Evolutionary conservation across 306 rosid genomes (phyloP).

Genomic region (Vicia sativa): DNA sequence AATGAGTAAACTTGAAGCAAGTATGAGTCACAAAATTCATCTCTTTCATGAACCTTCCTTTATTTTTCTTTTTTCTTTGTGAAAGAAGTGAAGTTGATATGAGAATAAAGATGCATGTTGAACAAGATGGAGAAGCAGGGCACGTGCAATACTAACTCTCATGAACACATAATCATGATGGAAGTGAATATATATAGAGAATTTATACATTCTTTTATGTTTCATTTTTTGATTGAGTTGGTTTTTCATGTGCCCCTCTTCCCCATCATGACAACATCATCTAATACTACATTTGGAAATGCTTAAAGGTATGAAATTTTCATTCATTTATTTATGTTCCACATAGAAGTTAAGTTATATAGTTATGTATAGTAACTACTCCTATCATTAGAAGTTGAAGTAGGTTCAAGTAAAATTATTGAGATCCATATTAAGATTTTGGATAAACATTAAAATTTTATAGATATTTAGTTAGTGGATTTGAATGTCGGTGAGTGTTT

Average conservation of each 20-base stretch:
- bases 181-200: slow-evolving; percentile 6
- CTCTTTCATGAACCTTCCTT: slow-evolving; percentile 31
- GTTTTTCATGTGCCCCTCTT: slow-evolving; percentile 99
- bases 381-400: not conserved
- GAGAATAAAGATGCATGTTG: slow-evolving; percentile 63
- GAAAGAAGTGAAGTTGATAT: slow-evolving; percentile 18
- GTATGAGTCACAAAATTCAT: slow-evolving; percentile 46
- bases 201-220: slow-evolving; percentile 31
- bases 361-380: not conserved
- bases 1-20: slow-evolving; percentile 45
- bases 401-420: too few relatives aligned
- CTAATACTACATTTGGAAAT: slow-evolving; percentile 49
- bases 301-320: slow-evolving; percentile 22
- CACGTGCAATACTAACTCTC: slow-evolving; percentile 99
- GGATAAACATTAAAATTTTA: slow-evolving; percentile 32
- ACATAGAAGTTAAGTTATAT: slow-evolving; percentile 36
- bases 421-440: not conserved
- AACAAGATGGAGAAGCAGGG: slow-evolving; percentile 99
- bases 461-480: slow-evolving; percentile 38
- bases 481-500: slow-evolving; percentile 23
- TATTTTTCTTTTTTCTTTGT: not conserved
- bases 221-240: slow-evolving; percentile 51
- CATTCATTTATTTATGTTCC: slow-evolving; percentile 23
- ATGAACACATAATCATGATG: not conserved
- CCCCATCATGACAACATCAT: slow-evolving; percentile 91